Evolutionary conservation across 352 stramenopile species (phyloP).

Genomic region (Phytophthora melonis): DNA sequence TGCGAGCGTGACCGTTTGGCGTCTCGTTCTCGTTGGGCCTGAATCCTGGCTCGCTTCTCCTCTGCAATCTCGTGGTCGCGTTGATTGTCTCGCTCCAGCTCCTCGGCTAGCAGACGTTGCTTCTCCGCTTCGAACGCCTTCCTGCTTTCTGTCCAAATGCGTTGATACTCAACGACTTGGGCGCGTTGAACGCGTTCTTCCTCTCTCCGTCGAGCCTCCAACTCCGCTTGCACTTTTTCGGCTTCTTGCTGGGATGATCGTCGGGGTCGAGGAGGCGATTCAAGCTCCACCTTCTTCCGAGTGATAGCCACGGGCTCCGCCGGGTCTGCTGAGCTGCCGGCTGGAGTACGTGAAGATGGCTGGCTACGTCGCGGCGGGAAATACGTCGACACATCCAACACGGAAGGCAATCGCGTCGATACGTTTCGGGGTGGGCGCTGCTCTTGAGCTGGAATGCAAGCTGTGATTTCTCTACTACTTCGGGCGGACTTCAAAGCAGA

Average conservation of each 20-base stretch:
- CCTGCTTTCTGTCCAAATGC: slow-evolving; percentile 33
- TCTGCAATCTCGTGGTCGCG: slow-evolving; percentile 15
- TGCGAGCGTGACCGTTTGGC: slow-evolving; percentile 7
- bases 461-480: background rate
- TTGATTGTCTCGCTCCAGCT: slow-evolving; percentile 27
- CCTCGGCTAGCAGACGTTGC: slow-evolving; percentile 19
- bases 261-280: slow-evolving; percentile 16
- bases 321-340: background rate
- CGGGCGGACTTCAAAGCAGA: background rate
- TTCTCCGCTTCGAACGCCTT: slow-evolving; percentile 21
- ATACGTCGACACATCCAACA: slow-evolving; percentile 33
- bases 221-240: background rate
- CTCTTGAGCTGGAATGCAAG: background rate
- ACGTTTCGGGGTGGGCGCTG: slow-evolving; percentile 1
- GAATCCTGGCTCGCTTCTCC: slow-evolving; percentile 22
- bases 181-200: slow-evolving; percentile 16
- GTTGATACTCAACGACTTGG: slow-evolving; percentile 31
- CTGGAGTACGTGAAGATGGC: background rate
- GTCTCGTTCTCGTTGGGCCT: slow-evolving; percentile 26
- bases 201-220: slow-evolving; percentile 25
- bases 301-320: slow-evolving; percentile 20
- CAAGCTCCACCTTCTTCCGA: slow-evolving; percentile 35
- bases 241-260: slow-evolving; percentile 16
- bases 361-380: slow-evolving; percentile 18
- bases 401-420: slow-evolving; percentile 28